A percentile compares a stretch with the other conserved stretches of the same genome.
phyloP scores from a whole-genome alignment of 179 eudicot species.

The Beta macrorhiza region DNA sequence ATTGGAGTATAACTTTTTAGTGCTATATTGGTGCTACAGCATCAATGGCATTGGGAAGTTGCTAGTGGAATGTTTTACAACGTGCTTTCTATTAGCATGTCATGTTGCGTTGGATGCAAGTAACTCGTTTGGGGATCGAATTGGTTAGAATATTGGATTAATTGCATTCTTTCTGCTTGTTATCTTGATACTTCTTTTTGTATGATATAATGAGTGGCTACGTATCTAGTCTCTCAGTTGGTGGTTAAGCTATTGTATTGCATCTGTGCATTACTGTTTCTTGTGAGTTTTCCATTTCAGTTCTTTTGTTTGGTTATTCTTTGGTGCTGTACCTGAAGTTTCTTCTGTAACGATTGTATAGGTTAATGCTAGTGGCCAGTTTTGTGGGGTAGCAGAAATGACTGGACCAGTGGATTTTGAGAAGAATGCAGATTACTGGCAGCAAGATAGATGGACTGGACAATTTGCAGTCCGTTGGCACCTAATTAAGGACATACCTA shows the following conservation, averaged over 20 bases:
- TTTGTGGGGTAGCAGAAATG: constrained; percentile 98
- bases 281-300: not conserved
- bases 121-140: not conserved
- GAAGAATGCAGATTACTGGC: constrained; percentile 91
- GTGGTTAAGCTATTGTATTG: not conserved
- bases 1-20: not conserved
- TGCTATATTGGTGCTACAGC: not conserved
- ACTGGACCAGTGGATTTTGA: constrained; percentile 84
- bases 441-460: constrained; percentile 99
- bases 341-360: constrained; percentile 21
- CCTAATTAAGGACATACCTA: constrained; percentile 87
- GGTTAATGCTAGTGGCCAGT: constrained; percentile 98
- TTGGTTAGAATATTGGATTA: not conserved
- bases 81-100: not conserved
- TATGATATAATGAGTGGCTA: not conserved
- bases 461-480: constrained; percentile 90
- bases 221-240: not conserved
- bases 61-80: not conserved
- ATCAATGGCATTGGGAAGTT: not conserved
- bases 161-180: constrained; percentile 5
- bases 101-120: not conserved
- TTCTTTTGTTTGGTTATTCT: not conserved
- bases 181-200: not conserved
- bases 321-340: constrained; percentile 1
- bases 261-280: not conserved